These are phyloP conservation scores for Actinomortierella wolfii DNA, from an alignment of 371 early-diverging fungal species.

Conservation along the genomic window DNA sequence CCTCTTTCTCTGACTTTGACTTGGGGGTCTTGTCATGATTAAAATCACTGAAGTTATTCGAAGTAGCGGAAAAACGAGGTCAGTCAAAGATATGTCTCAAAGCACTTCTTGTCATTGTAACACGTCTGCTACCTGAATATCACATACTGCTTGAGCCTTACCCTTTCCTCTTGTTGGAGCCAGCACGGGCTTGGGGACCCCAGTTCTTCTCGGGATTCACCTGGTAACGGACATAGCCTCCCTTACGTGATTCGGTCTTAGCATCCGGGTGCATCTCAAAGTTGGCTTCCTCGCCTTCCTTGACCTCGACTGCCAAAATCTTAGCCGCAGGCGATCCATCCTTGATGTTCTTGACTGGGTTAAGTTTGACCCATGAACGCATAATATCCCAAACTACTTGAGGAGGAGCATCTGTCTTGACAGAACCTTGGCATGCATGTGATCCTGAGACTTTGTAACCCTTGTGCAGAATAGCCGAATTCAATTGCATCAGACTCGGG, in stretches of 20 bases:
- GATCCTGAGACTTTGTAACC: conserved; percentile 93
- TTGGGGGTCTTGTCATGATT: too few species aligned
- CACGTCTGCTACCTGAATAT: too few species aligned
- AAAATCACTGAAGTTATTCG: too few species aligned
- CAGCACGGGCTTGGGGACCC: conserved; percentile 92
- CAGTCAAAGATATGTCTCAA: too few species aligned
- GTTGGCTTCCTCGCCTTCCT: conserved; percentile 42
- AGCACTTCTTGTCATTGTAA: too few species aligned
- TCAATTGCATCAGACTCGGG: conserved; percentile 48
- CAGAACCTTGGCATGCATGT: conserved; percentile 83
- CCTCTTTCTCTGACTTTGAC: too few species aligned
- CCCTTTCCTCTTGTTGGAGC: conserved; percentile 57
- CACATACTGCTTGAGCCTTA: conserved; percentile 13
- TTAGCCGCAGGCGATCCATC: conserved; percentile 71
- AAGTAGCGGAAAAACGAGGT: too few species aligned
- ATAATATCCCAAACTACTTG: conserved; percentile 94
- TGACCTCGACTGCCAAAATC: conserved; percentile 67
- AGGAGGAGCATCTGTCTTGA: conserved; percentile 97
- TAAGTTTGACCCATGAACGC: conserved; percentile 70
- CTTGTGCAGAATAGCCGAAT: conserved; percentile 92
- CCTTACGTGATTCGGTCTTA: conserved; percentile 73
- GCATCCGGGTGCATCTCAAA: conserved; percentile 70
- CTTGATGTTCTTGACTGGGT: conserved; percentile 73
- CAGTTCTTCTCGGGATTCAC: conserved; percentile 92
- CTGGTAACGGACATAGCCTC: conserved; percentile 89